Evolutionary conservation across 1,284 basidiomycete species (phyloP).

Genomic region (Ceratobasidium sp.): DNA sequence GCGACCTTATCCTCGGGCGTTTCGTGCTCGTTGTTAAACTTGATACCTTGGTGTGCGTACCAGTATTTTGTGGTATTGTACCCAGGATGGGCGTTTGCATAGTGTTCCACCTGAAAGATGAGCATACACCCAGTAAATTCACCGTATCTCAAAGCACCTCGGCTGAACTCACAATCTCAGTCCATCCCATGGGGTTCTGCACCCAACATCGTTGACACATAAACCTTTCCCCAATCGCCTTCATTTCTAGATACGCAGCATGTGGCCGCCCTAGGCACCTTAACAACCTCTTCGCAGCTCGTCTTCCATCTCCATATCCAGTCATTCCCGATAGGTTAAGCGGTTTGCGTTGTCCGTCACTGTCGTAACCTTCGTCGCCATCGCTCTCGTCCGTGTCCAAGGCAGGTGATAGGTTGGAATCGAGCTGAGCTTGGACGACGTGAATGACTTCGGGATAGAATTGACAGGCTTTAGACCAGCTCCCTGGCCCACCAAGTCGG

Average conservation of each 20-base stretch:
- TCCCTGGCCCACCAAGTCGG: background rate
- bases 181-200: slow-evolving; percentile 30
- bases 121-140: background rate
- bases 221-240: slow-evolving; percentile 21
- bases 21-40: slow-evolving; percentile 12
- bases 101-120: background rate
- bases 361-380: slow-evolving; percentile 1
- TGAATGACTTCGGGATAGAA: slow-evolving; percentile 18
- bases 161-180: slow-evolving; percentile 23
- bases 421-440: slow-evolving; percentile 10
- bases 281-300: slow-evolving; percentile 14
- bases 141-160: background rate
- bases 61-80: background rate
- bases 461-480: background rate
- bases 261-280: slow-evolving; percentile 10
- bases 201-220: slow-evolving; percentile 32
- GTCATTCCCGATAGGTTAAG: background rate
- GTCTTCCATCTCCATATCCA: background rate
- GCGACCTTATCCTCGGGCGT: background rate
- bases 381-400: slow-evolving; percentile 4
- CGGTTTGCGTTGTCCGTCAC: background rate
- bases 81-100: background rate
- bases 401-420: background rate
- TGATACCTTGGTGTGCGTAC: background rate
- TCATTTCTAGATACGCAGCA: slow-evolving; percentile 39